Percentiles rank a stretch among this genome's conserved stretches.
phyloP scores from a whole-genome alignment of 1,139 yeast species.

The Yamadazyma buinensis region DNA sequence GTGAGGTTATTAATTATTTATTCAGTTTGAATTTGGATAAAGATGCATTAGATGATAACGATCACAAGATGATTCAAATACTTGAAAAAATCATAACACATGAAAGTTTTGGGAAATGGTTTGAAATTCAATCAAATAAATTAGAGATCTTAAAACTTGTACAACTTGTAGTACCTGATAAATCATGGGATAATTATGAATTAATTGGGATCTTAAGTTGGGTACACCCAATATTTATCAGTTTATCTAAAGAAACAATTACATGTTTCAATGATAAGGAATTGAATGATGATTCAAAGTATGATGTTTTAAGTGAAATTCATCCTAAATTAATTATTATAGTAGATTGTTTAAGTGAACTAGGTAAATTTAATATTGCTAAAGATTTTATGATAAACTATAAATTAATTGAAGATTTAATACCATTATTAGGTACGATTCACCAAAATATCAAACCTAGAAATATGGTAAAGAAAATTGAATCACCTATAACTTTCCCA shows the following conservation, averaged over 20 bases:
- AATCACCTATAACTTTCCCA: slow-evolving; percentile 48
- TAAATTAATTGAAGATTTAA: slow-evolving; percentile 41
- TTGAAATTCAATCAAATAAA: slow-evolving; percentile 5
- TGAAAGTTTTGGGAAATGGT: slow-evolving; percentile 23
- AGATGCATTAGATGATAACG: neutral
- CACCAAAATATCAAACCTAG: slow-evolving; percentile 44
- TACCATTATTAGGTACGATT: slow-evolving; percentile 42
- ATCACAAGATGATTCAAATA: neutral
- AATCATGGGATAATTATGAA: slow-evolving; percentile 51
- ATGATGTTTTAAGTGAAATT: slow-evolving; percentile 8
- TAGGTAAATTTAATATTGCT: slow-evolving; percentile 49
- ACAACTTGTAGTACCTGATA: slow-evolving; percentile 28
- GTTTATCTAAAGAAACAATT: slow-evolving; percentile 13
- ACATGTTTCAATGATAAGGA: slow-evolving; percentile 12
- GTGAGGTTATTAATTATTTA: neutral
- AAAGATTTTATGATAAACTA: slow-evolving; percentile 52
- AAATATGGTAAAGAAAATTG: slow-evolving; percentile 25
- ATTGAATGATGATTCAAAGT: neutral
- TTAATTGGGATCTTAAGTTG: slow-evolving; percentile 53
- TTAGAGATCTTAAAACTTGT: slow-evolving; percentile 5
- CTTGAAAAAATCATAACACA: slow-evolving; percentile 6
- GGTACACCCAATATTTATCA: slow-evolving; percentile 41
- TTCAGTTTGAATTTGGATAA: slow-evolving; percentile 2
- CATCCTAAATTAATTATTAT: slow-evolving; percentile 25
- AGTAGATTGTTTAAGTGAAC: slow-evolving; percentile 51